Evolutionary conservation across 129 eudicot species (phyloP), one percentile per base, ranked within the genome.

Genomic region (Flaveria linearis): DNA sequence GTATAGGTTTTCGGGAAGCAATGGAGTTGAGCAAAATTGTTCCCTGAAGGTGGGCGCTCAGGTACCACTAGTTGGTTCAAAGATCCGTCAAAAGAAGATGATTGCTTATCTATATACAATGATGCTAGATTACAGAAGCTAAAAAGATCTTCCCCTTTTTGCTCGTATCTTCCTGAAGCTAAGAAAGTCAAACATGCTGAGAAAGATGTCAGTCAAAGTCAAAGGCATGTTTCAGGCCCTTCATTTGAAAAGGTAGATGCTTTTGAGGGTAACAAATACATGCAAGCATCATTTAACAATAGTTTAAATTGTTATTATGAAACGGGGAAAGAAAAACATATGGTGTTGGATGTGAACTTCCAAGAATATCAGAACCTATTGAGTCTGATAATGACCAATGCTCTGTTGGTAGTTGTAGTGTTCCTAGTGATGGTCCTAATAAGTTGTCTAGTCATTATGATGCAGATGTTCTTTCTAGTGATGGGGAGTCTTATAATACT

Each of bases 401-500:
- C 71, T 94, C 98, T 69, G 96, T 91, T 68, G 97, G 87, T 90
- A 90, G 98, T 83, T 88, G 98, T 87, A 89, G 97, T 72, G 84
- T 81, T 82, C 70, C 73, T 74, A 81, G 77, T 74, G 72, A 81
- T 20, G 78, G 77, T 79, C 82, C 75, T 56, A 74, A 71, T 82
- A 78, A 76, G 77, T 79, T 80, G 36, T 78, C 82, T 82, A 36
- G 75, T 77, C 78, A 51, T 76, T 55, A 56, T 64, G 70, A 72
- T 16, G 71, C 87, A 57, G 90, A 86, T 65, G 80, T 52, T 68
- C 58, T 76, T 60, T 75, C 60, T 77, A 93, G 97, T 84, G 93
- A 94, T 75, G 97, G 87, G n/a, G 98, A 87, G 82, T 93, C 96
- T 78, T 76, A n/a, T 76, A 71, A 68, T 82, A 68, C 81, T 51